A percentile compares a stretch with the other conserved stretches of the same genome.
These are phyloP conservation scores for Parsonsia alboflavescens DNA, from an alignment of 257 asterid species.

Conservation along the genomic window DNA sequence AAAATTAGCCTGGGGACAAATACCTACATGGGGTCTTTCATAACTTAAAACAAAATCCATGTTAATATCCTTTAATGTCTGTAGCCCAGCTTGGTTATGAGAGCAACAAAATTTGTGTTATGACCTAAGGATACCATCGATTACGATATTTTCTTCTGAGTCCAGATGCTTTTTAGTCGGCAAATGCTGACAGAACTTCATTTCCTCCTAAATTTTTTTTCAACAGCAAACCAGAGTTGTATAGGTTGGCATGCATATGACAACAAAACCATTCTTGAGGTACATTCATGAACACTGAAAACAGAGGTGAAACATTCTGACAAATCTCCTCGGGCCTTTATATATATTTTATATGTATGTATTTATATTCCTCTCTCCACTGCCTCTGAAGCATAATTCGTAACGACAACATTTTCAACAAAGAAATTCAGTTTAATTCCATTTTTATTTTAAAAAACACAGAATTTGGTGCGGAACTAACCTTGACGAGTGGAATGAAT, in stretches of 20 bases:
- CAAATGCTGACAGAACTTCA: neutral
- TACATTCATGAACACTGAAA: neutral
- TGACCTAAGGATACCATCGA: neutral
- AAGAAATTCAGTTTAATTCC: neutral
- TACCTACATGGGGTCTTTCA: neutral
- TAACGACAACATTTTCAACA: neutral
- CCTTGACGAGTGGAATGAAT: constrained; percentile 56
- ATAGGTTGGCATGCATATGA: neutral
- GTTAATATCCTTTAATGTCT: neutral
- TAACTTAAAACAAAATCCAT: neutral
- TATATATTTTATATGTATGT: too few species aligned
- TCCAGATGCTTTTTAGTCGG: neutral
- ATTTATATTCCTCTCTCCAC: too few species aligned
- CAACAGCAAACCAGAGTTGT: neutral
- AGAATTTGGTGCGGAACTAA: constrained; percentile 9
- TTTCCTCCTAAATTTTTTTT: too few species aligned
- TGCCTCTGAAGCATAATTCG: neutral
- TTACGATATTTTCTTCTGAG: neutral
- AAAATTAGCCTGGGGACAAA: neutral
- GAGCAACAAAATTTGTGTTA: neutral
- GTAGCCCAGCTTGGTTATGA: neutral
- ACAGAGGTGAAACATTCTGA: neutral
- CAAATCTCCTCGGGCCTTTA: neutral
- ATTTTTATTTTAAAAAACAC: neutral
- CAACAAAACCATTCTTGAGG: neutral